Evolutionary conservation across 768 basidiomycete genomes (phyloP).

Genomic region (Trichaptum fuscoviolaceum): DNA sequence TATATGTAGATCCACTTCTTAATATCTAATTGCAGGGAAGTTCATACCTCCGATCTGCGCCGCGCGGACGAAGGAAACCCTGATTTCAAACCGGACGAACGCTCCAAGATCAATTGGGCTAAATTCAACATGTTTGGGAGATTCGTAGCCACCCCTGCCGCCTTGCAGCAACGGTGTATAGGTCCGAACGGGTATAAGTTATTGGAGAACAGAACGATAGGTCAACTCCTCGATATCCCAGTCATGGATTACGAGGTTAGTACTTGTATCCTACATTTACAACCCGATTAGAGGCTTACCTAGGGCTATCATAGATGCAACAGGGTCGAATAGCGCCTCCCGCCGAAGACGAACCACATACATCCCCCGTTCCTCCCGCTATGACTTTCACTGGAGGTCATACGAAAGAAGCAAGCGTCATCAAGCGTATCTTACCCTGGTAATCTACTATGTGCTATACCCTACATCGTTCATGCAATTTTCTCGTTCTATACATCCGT

Average conservation of each 20-base stretch:
- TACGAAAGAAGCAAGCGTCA: background rate
- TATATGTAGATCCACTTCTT: conserved; percentile 12
- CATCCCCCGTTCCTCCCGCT: background rate
- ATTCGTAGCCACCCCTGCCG: conserved; percentile 71
- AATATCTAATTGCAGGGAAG: conserved; percentile 52
- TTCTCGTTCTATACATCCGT: background rate
- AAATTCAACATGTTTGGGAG: conserved; percentile 92
- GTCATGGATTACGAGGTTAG: conserved; percentile 68
- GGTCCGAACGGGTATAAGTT: conserved; percentile 53
- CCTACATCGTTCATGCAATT: background rate
- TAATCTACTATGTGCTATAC: background rate
- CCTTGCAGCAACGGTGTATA: conserved; percentile 74
- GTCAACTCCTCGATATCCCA: conserved; percentile 49
- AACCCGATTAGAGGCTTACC: background rate
- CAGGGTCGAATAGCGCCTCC: conserved; percentile 54
- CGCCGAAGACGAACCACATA: conserved; percentile 24
- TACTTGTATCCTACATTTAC: background rate
- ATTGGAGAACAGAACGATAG: conserved; percentile 47
- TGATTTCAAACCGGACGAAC: conserved; percentile 61
- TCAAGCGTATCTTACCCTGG: background rate
- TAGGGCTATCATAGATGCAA: conserved; percentile 46
- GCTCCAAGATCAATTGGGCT: conserved; percentile 84
- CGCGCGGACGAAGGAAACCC: conserved; percentile 81
- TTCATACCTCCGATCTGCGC: conserved; percentile 86
- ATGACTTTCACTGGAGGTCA: background rate